Percentiles rank a stretch among this genome's conserved stretches.
phyloP scores from a whole-genome alignment of 2,329 filamentous ascomycete species.

The Neurospora crassa region DNA sequence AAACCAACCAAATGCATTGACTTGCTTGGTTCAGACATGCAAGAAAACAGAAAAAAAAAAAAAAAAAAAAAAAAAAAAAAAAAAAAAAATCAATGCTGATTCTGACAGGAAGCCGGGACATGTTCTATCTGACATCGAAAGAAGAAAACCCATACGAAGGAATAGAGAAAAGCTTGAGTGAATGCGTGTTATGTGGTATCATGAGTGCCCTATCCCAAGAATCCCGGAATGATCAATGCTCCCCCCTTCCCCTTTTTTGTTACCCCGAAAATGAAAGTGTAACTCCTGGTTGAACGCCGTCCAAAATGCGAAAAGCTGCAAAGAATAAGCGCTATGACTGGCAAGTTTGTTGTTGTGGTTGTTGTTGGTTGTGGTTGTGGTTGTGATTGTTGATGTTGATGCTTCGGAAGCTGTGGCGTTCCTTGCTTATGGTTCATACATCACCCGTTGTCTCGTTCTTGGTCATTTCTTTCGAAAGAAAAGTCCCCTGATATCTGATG shows the following conservation, averaged over 20 bases:
- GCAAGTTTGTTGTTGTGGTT: background rate
- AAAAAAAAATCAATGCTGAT: constrained; percentile 1
- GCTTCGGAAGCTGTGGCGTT: background rate
- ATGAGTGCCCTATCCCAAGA: background rate
- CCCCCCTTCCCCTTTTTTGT: background rate
- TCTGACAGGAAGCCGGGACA: background rate
- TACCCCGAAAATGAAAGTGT: background rate
- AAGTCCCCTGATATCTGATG: background rate
- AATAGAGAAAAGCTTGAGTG: background rate
- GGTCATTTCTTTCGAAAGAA: background rate
- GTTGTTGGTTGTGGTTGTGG: background rate
- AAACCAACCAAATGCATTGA: background rate
- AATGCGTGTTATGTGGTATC: constrained; percentile 1
- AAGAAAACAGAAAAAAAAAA: background rate
- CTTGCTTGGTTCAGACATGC: background rate
- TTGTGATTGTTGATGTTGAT: background rate
- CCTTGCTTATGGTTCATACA: background rate
- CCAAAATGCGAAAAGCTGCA: constrained; percentile 1
- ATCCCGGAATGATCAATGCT: background rate
- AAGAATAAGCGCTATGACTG: background rate
- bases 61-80: background rate
- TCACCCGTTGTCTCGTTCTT: background rate
- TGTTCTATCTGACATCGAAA: background rate
- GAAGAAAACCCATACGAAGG: background rate
- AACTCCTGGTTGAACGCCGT: background rate